A percentile compares a stretch with the other conserved stretches of the same genome.
These are phyloP conservation scores for Steccherinum ochraceum DNA, from an alignment of 768 basidiomycete species.

Conservation along the genomic window DNA sequence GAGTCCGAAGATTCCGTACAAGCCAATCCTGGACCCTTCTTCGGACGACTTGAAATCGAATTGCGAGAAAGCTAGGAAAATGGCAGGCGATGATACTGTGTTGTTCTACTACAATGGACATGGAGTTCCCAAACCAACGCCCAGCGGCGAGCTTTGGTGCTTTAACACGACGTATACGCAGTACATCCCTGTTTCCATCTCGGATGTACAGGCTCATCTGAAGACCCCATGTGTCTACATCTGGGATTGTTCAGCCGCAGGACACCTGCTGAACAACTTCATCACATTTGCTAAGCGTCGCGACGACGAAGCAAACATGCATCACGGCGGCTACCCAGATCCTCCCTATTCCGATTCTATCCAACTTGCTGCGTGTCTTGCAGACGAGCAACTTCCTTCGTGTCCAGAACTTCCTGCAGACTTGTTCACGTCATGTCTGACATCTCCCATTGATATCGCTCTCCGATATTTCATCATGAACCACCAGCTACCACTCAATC, in stretches of 20 bases:
- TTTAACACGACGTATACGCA: slow-evolving; percentile 97
- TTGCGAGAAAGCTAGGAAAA: slow-evolving; percentile 75
- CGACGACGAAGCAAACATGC: slow-evolving; percentile 57
- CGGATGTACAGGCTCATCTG: slow-evolving; percentile 90
- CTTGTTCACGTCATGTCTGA: slow-evolving; percentile 95
- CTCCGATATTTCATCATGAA: slow-evolving; percentile 91
- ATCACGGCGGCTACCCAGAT: slow-evolving; percentile 53
- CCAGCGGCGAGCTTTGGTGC: slow-evolving; percentile 96
- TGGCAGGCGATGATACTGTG: slow-evolving; percentile 89
- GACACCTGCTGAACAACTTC: slow-evolving; percentile 88
- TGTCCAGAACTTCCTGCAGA: slow-evolving; percentile 97
- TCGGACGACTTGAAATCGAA: slow-evolving; percentile 90
- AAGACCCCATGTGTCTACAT: slow-evolving; percentile 95
- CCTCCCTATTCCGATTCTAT: slow-evolving; percentile 82
- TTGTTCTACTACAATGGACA: slow-evolving; percentile 99
- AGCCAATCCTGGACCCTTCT: slow-evolving; percentile 91
- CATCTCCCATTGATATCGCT: slow-evolving; percentile 97
- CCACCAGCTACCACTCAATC: slow-evolving; percentile 74
- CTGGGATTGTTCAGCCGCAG: slow-evolving; percentile 99
- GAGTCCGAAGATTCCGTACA: slow-evolving; percentile 90
- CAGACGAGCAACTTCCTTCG: slow-evolving; percentile 87
- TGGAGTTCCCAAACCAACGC: slow-evolving; percentile 94
- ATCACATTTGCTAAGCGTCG: slow-evolving; percentile 71
- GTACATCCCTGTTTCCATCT: slow-evolving; percentile 94
- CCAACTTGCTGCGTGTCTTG: slow-evolving; percentile 90